Conservation (phyloP, 78 protist species). For the Diacronema lutheri region DNA sequence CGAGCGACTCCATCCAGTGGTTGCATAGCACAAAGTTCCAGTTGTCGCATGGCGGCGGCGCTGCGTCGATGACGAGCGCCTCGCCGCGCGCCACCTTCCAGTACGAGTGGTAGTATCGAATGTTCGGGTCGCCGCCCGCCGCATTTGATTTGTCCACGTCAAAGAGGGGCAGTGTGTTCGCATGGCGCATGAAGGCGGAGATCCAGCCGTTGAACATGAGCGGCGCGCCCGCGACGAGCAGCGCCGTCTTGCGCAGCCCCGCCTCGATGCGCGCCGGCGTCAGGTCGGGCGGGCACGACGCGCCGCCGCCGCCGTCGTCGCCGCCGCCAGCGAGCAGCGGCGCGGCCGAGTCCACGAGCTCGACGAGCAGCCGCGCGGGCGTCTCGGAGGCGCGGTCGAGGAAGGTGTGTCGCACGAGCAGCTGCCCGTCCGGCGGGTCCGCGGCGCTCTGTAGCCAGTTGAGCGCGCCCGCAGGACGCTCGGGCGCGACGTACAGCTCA, state of each 20-base stretch:
- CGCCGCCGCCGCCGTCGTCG: background rate
- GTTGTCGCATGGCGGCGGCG: slow-evolving; percentile 2
- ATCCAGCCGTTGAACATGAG: background rate
- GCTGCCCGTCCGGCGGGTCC: background rate
- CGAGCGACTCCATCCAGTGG: slow-evolving; percentile 39
- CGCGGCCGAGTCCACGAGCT: too few species aligned
- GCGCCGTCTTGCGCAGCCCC: background rate
- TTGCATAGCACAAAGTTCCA: slow-evolving; percentile 26
- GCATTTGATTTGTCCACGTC: background rate
- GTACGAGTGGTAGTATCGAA: slow-evolving; percentile 27
- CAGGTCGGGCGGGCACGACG: background rate
- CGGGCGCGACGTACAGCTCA: background rate
- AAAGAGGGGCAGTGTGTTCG: slow-evolving; percentile 20
- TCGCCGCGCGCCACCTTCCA: background rate
- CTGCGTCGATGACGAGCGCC: background rate
- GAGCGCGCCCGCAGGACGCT: background rate
- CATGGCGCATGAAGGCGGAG: background rate
- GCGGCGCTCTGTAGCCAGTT: background rate
- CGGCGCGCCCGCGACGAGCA: slow-evolving; percentile 14
- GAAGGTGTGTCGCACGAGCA: slow-evolving; percentile 2
- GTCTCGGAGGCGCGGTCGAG: background rate
- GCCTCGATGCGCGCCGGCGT: background rate
- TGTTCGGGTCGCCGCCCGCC: slow-evolving; percentile 29
- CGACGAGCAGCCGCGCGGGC: background rate
- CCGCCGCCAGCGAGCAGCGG: too few species aligned